Conservation (phyloP, 1,284 basidiomycete species). For the Ustilago shanxiensis region DNA sequence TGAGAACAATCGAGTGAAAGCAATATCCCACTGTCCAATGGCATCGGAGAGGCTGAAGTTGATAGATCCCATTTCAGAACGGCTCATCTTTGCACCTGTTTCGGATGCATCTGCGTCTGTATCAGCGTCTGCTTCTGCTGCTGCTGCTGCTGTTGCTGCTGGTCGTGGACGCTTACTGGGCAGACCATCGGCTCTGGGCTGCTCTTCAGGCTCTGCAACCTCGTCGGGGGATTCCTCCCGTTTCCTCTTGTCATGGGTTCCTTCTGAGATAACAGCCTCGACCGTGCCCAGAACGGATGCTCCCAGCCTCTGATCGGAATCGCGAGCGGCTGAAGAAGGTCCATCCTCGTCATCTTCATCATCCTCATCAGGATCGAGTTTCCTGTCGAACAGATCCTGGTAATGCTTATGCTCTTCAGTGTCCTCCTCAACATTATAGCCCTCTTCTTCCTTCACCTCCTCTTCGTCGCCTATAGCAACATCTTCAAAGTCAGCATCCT, state of each 20-base stretch:
- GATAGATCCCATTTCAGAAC: slow-evolving; percentile 43
- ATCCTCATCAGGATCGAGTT: slow-evolving; percentile 49
- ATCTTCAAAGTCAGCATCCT: slow-evolving; percentile 43
- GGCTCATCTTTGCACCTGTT: slow-evolving; percentile 30
- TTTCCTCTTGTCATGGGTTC: slow-evolving; percentile 25
- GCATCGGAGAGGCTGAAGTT: slow-evolving; percentile 35
- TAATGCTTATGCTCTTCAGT: slow-evolving; percentile 49
- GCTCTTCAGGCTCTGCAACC: slow-evolving; percentile 5
- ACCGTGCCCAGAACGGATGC: slow-evolving; percentile 40
- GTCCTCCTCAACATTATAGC: slow-evolving; percentile 27
- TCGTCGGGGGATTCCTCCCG: slow-evolving; percentile 12
- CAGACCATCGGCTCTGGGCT: slow-evolving; percentile 21
- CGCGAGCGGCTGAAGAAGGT: neutral
- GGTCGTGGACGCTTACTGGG: slow-evolving; percentile 31
- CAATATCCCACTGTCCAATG: slow-evolving; percentile 51
- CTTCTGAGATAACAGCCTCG: slow-evolving; percentile 20
- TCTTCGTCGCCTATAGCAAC: slow-evolving; percentile 17
- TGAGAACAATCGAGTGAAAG: slow-evolving; percentile 50
- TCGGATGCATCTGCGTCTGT: slow-evolving; percentile 18
- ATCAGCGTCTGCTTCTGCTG: slow-evolving; percentile 18
- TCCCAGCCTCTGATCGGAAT: slow-evolving; percentile 26
- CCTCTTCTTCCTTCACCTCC: slow-evolving; percentile 7
- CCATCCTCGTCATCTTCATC: slow-evolving; percentile 34
- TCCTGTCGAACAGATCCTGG: slow-evolving; percentile 47
- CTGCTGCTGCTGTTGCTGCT: slow-evolving; percentile 12